Percentiles rank a stretch among this genome's conserved stretches.
Conservation (phyloP, 2,329 filamentous ascomycete genomes). For the Calonectria pauciramosa region DNA sequence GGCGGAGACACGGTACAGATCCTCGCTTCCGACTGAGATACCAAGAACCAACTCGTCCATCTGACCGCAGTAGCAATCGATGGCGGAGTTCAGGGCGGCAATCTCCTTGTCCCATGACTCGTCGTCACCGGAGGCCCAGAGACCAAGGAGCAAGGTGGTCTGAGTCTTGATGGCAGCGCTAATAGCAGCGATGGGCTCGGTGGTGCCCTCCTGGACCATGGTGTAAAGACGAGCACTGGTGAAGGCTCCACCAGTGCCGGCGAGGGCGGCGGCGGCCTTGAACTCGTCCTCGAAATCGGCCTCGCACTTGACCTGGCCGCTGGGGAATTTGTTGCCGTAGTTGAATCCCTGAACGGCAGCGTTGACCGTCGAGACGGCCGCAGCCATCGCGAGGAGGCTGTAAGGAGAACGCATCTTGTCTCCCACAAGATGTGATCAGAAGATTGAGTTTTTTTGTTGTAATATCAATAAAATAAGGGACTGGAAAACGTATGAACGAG, state of each 20-base stretch:
- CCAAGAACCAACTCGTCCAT: conserved; percentile 79
- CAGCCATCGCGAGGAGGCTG: conserved; percentile 51
- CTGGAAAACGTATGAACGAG: conserved; percentile 31
- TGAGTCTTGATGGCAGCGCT: conserved; percentile 86
- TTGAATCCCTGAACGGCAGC: conserved; percentile 77
- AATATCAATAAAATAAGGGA: background rate
- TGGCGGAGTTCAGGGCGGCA: conserved; percentile 76
- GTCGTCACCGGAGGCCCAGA: conserved; percentile 83
- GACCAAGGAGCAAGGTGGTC: conserved; percentile 82
- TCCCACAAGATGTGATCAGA: background rate
- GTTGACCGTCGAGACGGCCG: conserved; percentile 50
- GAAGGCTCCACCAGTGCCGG: conserved; percentile 73
- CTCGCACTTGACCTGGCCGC: conserved; percentile 71
- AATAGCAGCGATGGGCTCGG: conserved; percentile 79
- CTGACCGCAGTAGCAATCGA: conserved; percentile 76
- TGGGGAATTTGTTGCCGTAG: conserved; percentile 75
- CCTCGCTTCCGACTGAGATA: conserved; percentile 89
- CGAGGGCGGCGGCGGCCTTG: conserved; percentile 73
- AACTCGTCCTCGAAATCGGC: conserved; percentile 80
- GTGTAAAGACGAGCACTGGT: conserved; percentile 82
- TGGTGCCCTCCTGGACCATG: conserved; percentile 77
- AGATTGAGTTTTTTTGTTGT: background rate
- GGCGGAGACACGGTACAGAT: conserved; percentile 85
- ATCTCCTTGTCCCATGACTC: conserved; percentile 79
- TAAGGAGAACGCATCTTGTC: conserved; percentile 50